Conservation (phyloP, 139 green algal genomes). For the Chlorella sp. region DNA sequence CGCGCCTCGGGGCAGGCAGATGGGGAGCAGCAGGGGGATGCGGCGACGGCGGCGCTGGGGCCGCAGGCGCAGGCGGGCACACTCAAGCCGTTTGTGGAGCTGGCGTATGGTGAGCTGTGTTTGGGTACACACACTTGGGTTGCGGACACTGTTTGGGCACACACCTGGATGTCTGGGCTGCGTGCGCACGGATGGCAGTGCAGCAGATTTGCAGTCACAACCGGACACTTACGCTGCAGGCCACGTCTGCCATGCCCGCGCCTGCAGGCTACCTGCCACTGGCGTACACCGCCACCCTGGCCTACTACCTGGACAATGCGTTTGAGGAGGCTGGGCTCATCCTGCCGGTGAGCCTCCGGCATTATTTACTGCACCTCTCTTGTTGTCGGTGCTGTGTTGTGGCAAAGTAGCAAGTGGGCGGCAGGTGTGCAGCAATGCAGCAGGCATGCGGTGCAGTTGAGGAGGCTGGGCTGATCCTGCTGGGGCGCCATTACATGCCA, state of each 20-base stretch:
- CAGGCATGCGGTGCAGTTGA: no score
- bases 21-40: neutral
- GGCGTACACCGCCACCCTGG: conserved; percentile 66
- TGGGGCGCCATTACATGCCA: no score
- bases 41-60: neutral
- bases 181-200: neutral
- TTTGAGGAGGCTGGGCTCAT: conserved; percentile 60
- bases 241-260: no score
- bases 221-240: no score
- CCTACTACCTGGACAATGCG: conserved; percentile 60
- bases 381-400: no score
- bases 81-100: conserved; percentile 57
- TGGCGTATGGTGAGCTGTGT: conserved; percentile 57
- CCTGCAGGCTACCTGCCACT: conserved; percentile 69
- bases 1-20: neutral
- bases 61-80: no score
- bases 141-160: no score
- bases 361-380: neutral
- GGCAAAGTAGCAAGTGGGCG: no score
- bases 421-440: no score
- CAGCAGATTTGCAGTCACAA: neutral
- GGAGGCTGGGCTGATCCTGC: no score
- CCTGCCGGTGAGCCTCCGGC: conserved; percentile 6
- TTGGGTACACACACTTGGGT: no score
- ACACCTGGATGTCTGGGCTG: neutral